These are phyloP conservation scores for Vigna angularis DNA, from an alignment of 306 rosid species.

Conservation along the genomic window DNA sequence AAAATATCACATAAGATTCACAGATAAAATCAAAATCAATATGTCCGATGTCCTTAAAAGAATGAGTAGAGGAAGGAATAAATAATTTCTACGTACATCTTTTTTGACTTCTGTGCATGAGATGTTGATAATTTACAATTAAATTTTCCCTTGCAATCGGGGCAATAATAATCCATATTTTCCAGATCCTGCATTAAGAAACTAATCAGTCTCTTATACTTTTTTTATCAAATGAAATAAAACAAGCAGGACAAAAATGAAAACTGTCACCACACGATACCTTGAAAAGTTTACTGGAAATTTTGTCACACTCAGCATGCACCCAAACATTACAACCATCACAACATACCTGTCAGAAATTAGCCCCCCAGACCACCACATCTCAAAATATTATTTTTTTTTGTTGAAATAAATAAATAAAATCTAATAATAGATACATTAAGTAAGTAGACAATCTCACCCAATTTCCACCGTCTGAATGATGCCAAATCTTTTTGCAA, in stretches of 20 bases:
- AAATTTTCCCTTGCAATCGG: slow-evolving; percentile 74
- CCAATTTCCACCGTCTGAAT: slow-evolving; percentile 92
- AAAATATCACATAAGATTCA: slow-evolving; percentile 39
- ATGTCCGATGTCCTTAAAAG: slow-evolving; percentile 13
- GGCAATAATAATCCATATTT: slow-evolving; percentile 76
- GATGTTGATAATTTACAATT: slow-evolving; percentile 50
- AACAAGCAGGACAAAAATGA: slow-evolving; percentile 30
- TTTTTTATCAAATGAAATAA: slow-evolving; percentile 40
- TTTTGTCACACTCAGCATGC: slow-evolving; percentile 90
- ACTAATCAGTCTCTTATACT: slow-evolving; percentile 32
- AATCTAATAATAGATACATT: slow-evolving; percentile 34
- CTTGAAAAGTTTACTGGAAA: slow-evolving; percentile 70
- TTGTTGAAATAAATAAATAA: slow-evolving; percentile 8
- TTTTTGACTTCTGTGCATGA: slow-evolving; percentile 52
- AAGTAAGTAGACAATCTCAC: slow-evolving; percentile 61
- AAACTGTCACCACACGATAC: slow-evolving; percentile 43
- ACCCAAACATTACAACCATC: slow-evolving; percentile 99
- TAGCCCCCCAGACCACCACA: slow-evolving; percentile 34
- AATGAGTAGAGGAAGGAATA: slow-evolving; percentile 27
- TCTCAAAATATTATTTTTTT: slow-evolving; percentile 39
- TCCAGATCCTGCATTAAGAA: slow-evolving; percentile 68
- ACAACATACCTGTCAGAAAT: slow-evolving; percentile 76
- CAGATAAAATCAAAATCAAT: slow-evolving; percentile 32
- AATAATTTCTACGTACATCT: slow-evolving; percentile 54
- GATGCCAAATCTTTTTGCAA: slow-evolving; percentile 94